Percentiles rank a stretch among this genome's conserved stretches.
Conservation (phyloP, 192 early-diverging fungal species). For the Linnemannia zychae region DNA sequence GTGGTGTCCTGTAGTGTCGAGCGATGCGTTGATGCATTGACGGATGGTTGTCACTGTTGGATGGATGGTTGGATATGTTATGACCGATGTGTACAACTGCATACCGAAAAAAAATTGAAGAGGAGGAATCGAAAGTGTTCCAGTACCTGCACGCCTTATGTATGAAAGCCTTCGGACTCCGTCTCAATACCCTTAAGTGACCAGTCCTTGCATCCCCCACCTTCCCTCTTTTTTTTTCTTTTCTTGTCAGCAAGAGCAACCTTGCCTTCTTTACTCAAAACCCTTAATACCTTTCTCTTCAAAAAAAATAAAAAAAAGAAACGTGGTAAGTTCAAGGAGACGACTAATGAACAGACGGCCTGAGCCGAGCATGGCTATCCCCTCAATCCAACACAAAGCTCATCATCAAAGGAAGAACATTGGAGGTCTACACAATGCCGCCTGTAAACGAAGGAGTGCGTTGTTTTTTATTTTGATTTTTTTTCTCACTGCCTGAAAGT, state of each 20-base stretch:
- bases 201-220: not conserved
- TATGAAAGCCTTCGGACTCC: not conserved
- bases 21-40: conserved; percentile 8
- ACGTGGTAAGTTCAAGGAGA: conserved; percentile 7
- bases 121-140: conserved; percentile 23
- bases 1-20: not conserved
- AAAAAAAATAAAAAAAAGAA: not conserved
- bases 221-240: not conserved
- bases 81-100: not conserved
- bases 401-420: not conserved
- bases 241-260: not conserved
- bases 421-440: not conserved
- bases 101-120: conserved; percentile 47
- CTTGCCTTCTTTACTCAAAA: conserved; percentile 9
- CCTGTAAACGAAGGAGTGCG: not conserved
- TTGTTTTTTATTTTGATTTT: not conserved
- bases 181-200: not conserved
- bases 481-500: not conserved
- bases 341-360: not conserved
- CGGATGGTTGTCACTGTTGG: conserved; percentile 7
- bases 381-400: not conserved
- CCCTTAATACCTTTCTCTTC: conserved; percentile 1
- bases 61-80: conserved; percentile 22
- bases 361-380: not conserved
- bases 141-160: not conserved